These are phyloP conservation scores for Pleodorina starrii DNA, from an alignment of 139 green algal genomes.

Conservation along the genomic window DNA sequence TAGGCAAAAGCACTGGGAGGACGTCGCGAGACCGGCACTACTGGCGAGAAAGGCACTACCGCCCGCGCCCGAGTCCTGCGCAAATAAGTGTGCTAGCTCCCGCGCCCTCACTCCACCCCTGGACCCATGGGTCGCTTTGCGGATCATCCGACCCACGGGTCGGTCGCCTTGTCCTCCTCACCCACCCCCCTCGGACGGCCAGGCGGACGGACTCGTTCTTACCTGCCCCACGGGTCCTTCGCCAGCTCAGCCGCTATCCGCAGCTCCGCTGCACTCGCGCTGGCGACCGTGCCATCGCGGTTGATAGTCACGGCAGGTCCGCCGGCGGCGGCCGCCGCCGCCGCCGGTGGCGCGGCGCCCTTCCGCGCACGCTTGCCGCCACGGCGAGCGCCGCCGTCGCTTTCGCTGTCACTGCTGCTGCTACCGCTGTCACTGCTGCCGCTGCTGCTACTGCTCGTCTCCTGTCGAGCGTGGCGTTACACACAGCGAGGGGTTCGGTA, in stretches of 20 bases:
- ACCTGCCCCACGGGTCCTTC: conserved; percentile 70
- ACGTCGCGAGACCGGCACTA: no score
- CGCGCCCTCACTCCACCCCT: no score
- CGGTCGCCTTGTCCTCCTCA: no score
- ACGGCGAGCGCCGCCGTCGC: conserved; percentile 14
- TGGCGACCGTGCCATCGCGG: conserved; percentile 76
- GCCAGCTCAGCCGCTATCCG: conserved; percentile 74
- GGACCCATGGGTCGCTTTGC: no score
- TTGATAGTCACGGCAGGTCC: conserved; percentile 51
- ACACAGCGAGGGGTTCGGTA: no score
- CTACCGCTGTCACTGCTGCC: conserved; percentile 13
- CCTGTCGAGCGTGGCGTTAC: no score
- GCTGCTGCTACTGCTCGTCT: conserved; percentile 21
- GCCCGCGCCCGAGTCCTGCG: no score
- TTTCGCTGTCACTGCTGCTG: conserved; percentile 53
- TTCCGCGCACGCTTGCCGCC: conserved; percentile 24
- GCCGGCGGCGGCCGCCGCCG: neutral
- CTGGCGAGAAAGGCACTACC: no score
- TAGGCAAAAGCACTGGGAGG: no score
- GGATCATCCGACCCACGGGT: no score
- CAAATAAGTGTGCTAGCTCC: no score
- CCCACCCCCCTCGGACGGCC: no score
- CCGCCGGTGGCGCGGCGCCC: neutral
- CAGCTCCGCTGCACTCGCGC: conserved; percentile 72
- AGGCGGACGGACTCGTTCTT: neutral